These are phyloP conservation scores for Candida dubliniensis DNA, from an alignment of 1,139 yeast species.

Conservation along the genomic window DNA sequence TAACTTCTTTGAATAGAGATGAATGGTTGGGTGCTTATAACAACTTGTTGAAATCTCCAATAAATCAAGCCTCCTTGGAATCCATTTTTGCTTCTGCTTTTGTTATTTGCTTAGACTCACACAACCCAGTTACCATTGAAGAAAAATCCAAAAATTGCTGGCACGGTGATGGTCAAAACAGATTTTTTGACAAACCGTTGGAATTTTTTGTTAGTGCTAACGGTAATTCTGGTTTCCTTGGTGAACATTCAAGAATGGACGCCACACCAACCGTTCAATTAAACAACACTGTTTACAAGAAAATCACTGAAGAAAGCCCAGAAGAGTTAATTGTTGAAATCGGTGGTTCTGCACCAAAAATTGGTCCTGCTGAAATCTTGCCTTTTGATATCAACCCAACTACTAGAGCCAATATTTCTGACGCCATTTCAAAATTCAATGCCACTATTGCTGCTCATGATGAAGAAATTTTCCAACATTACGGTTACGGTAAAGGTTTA, in stretches of 20 bases:
- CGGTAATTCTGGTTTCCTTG: conserved; percentile 89
- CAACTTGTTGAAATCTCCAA: conserved; percentile 56
- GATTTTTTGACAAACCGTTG: conserved; percentile 90
- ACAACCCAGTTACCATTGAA: conserved; percentile 73
- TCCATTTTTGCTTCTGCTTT: conserved; percentile 79
- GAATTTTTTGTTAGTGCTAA: conserved; percentile 81
- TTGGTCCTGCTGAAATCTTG: conserved; percentile 25
- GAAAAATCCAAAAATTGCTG: conserved; percentile 86
- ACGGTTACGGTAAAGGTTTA: conserved; percentile 69
- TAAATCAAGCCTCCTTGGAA: conserved; percentile 59
- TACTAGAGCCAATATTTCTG: conserved; percentile 51
- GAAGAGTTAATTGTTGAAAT: conserved; percentile 30
- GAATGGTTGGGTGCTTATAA: conserved; percentile 68
- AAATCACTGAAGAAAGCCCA: conserved; percentile 50
- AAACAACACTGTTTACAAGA: conserved; percentile 71
- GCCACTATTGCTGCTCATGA: conserved; percentile 55
- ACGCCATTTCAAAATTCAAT: conserved; percentile 58
- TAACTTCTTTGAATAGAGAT: conserved; percentile 86
- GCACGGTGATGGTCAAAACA: conserved; percentile 93
- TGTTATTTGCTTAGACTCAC: conserved; percentile 75
- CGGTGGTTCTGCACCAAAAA: conserved; percentile 22
- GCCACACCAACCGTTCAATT: conserved; percentile 93
- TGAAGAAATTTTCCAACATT: conserved; percentile 66
- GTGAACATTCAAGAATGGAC: conserved; percentile 98
- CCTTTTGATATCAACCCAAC: conserved; percentile 53